Evolutionary conservation across 1,284 basidiomycete species (phyloP).

Genomic region (Meripilus lineatus): DNA sequence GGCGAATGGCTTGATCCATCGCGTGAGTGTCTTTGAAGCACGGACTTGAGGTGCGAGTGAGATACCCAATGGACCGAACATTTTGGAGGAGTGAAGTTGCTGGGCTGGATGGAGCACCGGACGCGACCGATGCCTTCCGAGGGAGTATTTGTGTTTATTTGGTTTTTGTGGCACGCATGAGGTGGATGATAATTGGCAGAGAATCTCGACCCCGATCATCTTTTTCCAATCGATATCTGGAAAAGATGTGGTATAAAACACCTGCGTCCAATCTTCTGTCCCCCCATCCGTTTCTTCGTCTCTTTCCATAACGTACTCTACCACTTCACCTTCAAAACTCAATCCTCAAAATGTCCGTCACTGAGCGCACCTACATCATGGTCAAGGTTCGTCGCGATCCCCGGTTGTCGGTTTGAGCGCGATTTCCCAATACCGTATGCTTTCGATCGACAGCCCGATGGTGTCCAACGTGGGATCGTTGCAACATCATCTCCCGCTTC

Average conservation of each 20-base stretch:
- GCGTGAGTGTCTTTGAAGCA: slow-evolving; percentile 62
- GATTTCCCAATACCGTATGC: too few relatives aligned
- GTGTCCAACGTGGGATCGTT: slow-evolving; percentile 93
- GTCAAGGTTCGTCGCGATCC: slow-evolving; percentile 58
- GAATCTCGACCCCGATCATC: background rate
- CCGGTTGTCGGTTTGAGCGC: slow-evolving; percentile 1
- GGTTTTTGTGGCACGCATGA: slow-evolving; percentile 12
- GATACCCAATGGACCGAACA: slow-evolving; percentile 68
- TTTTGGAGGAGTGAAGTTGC: slow-evolving; percentile 14
- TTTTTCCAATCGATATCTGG: slow-evolving; percentile 24
- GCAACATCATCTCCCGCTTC: slow-evolving; percentile 90
- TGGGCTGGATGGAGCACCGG: slow-evolving; percentile 11
- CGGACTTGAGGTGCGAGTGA: slow-evolving; percentile 79
- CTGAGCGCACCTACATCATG: slow-evolving; percentile 87
- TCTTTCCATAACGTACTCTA: slow-evolving; percentile 27
- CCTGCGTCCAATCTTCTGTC: slow-evolving; percentile 21
- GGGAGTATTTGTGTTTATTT: slow-evolving; percentile 32
- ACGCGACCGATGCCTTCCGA: slow-evolving; percentile 22
- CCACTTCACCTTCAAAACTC: slow-evolving; percentile 20
- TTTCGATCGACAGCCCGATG: slow-evolving; percentile 73
- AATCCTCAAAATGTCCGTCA: slow-evolving; percentile 45
- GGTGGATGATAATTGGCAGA: too few relatives aligned
- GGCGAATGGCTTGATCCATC: slow-evolving; percentile 75
- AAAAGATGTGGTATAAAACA: slow-evolving; percentile 29
- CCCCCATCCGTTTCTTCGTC: slow-evolving; percentile 24